Base-by-base conservation (phyloP, 345 rosid genomes). In the Euphorbia pulcherrima region DNA sequence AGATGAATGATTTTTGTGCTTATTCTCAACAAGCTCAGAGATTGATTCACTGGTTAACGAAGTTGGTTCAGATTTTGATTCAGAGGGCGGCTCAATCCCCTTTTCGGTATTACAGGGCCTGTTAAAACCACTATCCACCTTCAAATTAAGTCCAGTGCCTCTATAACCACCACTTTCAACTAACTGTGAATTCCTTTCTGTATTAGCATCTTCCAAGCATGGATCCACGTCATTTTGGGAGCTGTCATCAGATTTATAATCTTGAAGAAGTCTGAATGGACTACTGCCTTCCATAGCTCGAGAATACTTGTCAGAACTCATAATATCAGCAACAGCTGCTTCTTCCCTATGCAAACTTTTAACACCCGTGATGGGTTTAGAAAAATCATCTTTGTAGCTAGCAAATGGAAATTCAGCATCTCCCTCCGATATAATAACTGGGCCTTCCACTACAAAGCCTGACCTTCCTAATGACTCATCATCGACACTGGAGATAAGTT, bases 161-260 rank as follows among this genome's bases (percentile, higher is more conserved):
- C 39, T 59, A 28, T 65, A 27, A 57, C 67, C 47, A 52, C 62
- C 78, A 62, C 55, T 66, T 9, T 55, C 54, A 70, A 64, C 75
- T 18, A 79, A 44, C 62, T 53, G 52, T 26, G 73, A 40, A 26
- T 52, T 73, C 33, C 20, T 71, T 62, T 58, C 47, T 37, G 54
- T 35, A 33, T 55, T 29, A 59, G 20, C 44, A 74, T 30, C 57
- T 48, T 64, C 51, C 50, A 16, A n/a, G 37, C 28, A 29, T 21
- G 68, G 54, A 50, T 74, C 69, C 17, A 52, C 70, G 53, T 71
- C 63, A 64, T 72, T 77, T 57, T 78, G 86, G 13, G 77, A 75
- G 76, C 77, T 72, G 54, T 82, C 87, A 73, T 79, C 79, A 51
- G 90, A 84, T 75, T 78, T 79, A 83, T 82, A 79, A 48, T 74